Conservation (phyloP, 495 filamentous ascomycete species). For the Entonaema liquescens region DNA sequence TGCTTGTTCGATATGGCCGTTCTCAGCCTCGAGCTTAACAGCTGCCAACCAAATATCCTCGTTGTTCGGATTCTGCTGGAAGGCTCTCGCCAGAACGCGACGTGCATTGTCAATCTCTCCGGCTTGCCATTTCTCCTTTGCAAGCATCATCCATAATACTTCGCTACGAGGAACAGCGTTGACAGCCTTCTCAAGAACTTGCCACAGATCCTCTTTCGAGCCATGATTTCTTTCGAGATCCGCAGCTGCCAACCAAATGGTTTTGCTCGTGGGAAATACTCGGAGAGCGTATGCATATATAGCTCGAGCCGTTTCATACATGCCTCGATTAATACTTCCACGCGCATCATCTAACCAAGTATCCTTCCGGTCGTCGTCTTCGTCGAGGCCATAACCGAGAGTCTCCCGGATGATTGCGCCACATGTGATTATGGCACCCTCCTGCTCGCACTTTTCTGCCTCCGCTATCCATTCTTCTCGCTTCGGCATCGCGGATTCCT, state of each 20-base stretch:
- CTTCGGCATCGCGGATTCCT: constrained; percentile 93
- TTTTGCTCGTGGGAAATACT: constrained; percentile 83
- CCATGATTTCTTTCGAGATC: constrained; percentile 93
- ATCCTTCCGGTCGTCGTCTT: constrained; percentile 96
- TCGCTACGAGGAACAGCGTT: constrained; percentile 91
- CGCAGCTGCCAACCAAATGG: constrained; percentile 86
- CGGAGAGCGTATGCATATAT: constrained; percentile 92
- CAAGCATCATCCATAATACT: constrained; percentile 94
- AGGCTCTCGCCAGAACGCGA: constrained; percentile 81
- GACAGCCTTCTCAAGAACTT: constrained; percentile 89
- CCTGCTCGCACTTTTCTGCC: constrained; percentile 93
- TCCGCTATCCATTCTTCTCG: constrained; percentile 97
- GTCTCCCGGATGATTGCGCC: constrained; percentile 90
- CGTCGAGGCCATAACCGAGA: constrained; percentile 90
- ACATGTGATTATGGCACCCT: constrained; percentile 87
- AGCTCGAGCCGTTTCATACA: constrained; percentile 88
- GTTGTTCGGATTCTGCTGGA: constrained; percentile 92
- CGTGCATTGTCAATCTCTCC: constrained; percentile 87
- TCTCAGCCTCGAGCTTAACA: constrained; percentile 93
- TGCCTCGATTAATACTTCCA: constrained; percentile 75
- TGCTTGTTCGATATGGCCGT: constrained; percentile 79
- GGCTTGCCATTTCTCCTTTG: constrained; percentile 89
- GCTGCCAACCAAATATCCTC: constrained; percentile 97
- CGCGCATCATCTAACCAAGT: constrained; percentile 95
- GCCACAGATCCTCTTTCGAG: constrained; percentile 80